Base-by-base conservation (phyloP, 78 protist genomes). In the Trichosphaerium sp. region DNA sequence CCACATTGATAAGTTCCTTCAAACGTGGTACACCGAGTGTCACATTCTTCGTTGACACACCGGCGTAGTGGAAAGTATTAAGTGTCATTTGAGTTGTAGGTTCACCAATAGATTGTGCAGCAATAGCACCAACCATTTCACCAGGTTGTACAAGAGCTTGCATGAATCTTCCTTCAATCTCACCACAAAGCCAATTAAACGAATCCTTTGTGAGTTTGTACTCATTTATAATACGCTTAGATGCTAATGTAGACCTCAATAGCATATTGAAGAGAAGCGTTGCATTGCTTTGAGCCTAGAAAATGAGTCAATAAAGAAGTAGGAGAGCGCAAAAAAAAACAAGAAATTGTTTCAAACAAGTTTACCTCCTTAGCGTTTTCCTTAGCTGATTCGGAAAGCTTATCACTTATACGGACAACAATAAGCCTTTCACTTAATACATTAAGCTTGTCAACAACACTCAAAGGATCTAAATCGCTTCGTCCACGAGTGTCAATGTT, bases 11-110 rank as follows among this genome's bases (percentile, higher is more conserved):
- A 39, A 98, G 55, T 83, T 98, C 99, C 67, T 78, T 79, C 70
- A 98, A 77, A 48, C 96, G 88, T 32, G 97, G 97, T 26, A 94
- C 94, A 75, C 97, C 97, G 39, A 95, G 91, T 10, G 99, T 94
- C 44, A 96, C 98, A 64, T 84, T 98, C 92, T 97, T 98, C 35
- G 92, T 48, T 1, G 94, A 73, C 54, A 96, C 94, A 55, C 99
- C 99, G 37, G 99, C 99, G 52, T 67, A 87, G 75, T 97, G 99
- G 94, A 97, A 98, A 26, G 99, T 96, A 91, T 96, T 96, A 63
- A 98, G 85, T 3, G 99, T 98, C 99, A 98, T 96, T 80, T 98
- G 99, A 31, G 99, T 98, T 25, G 99, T 99, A 14, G 99, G 99
- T 85, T 98, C 99, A n/a, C 98, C 99, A 26, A 97, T 85, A 1